Evolutionary conservation across 148 eudicot species (phyloP), one percentile per base, ranked within the genome.

Genomic region (Silene conica): DNA sequence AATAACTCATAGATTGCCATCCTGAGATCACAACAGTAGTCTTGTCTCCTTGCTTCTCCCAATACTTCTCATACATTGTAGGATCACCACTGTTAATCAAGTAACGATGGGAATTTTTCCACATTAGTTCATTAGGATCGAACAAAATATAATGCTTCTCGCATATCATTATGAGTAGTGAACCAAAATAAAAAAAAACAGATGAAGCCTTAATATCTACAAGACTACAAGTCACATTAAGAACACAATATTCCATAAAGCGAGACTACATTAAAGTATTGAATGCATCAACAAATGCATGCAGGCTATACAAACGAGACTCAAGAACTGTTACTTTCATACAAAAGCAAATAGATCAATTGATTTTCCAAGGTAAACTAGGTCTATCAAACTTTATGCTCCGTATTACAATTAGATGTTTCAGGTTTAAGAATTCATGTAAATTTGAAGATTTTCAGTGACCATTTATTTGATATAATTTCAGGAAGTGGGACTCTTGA

Each of bases 11-110:
- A 74, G 82, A 82, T 60, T 90, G 90, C 92, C 93, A 89, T 4
- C 97, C 97, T 3, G 89, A 66, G 61, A 92, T 88, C 69, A 85
- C 79, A 59, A 92, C 81, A 7, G 89, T 81, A 9, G 97, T 77
- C 69, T 83, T 83, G 79, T 88, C 96, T 22, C 96, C 92, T 23
- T 81, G 82, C 59, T 83, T 81, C 72, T 79, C 78, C 99, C 99
- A 95, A 79, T 81, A 92, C 67, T 48, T 79, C 84, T 92, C 96
- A 63, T 92, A 95, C 97, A 95, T 92, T 77, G 96, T 95, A n/a
- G 99, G 98, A 85, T 95, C 97, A 1, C 99, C 99, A 75, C 99
- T 95, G 89, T 71, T 23, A 61, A 31, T 52, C n/a, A 45, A 13
- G 43, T 13, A 19, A 67, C 2, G 25, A 41, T 15, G 16, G 55